Evolutionary conservation across 2,329 filamentous ascomycete genomes (phyloP).

Genomic region (Bipolaris victoriae): DNA sequence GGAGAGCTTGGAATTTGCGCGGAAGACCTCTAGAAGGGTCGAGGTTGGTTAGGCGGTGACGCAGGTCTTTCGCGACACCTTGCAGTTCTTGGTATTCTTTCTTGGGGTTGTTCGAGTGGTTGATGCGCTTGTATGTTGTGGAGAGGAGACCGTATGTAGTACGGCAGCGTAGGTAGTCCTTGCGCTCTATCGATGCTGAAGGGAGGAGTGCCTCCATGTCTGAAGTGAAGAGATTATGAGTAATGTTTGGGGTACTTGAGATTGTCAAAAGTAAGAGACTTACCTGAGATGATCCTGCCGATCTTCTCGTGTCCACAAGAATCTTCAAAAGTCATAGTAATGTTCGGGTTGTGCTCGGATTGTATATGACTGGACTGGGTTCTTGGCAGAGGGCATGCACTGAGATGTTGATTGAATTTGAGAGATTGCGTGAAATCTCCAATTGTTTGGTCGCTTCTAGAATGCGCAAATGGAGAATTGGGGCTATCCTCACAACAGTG

Average conservation of each 20-base stretch:
- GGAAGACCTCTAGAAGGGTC: slow-evolving; percentile 27
- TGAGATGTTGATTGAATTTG: too few relatives aligned
- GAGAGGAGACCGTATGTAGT: too few relatives aligned
- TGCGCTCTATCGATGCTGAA: too few relatives aligned
- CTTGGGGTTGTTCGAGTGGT: slow-evolving; percentile 3
- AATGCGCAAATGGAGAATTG: not conserved
- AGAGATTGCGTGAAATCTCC: not conserved
- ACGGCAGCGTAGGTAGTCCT: too few relatives aligned
- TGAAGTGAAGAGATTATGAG: too few relatives aligned
- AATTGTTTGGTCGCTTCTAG: not conserved
- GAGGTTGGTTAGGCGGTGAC: slow-evolving; percentile 21
- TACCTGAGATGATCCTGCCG: slow-evolving; percentile 21
- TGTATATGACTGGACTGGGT: not conserved
- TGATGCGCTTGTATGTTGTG: too few relatives aligned
- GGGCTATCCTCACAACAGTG: not conserved
- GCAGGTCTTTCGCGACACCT: slow-evolving; percentile 22
- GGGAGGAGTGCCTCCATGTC: too few relatives aligned
- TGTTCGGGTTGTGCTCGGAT: not conserved
- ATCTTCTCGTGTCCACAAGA: slow-evolving; percentile 24
- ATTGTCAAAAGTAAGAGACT: too few relatives aligned
- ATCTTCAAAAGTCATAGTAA: slow-evolving; percentile 4
- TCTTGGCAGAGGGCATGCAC: too few relatives aligned
- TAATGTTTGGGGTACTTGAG: too few relatives aligned
- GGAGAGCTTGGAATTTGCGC: slow-evolving; percentile 20
- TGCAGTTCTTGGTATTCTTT: slow-evolving; percentile 29